Percentiles rank a stretch among this genome's conserved stretches.
Evolutionary conservation across 129 eudicot genomes (phyloP).

Genomic region (Arctium lappa): DNA sequence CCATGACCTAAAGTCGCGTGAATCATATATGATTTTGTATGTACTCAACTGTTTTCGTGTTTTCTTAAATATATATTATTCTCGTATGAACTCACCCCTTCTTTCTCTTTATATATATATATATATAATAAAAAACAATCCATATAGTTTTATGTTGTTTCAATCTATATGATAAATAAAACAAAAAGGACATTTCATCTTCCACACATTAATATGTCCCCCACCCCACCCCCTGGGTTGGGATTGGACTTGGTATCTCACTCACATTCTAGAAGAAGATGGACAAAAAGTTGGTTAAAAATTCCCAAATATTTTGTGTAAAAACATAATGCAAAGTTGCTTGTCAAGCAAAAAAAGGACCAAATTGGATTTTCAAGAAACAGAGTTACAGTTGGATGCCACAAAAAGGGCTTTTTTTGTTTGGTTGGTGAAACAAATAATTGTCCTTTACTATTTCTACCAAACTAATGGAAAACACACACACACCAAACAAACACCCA

Average conservation of each 20-base stretch:
- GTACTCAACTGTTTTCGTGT: no score
- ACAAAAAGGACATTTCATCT: conserved; percentile 24
- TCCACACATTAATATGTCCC: conserved; percentile 12
- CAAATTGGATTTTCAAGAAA: conserved; percentile 23
- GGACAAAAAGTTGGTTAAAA: conserved; percentile 8
- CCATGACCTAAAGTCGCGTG: no score
- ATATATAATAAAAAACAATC: neutral
- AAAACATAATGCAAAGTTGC: conserved; percentile 22
- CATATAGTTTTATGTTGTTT: neutral
- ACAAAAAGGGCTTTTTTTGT: conserved; percentile 16
- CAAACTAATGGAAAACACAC: conserved; percentile 21
- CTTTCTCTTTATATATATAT: no score
- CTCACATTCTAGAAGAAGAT: conserved; percentile 10
- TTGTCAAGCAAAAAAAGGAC: conserved; percentile 19
- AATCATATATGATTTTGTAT: no score
- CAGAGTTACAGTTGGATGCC: conserved; percentile 23
- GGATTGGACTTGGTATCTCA: conserved; percentile 5
- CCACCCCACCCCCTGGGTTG: neutral
- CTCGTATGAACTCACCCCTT: no score
- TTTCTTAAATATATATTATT: no score
- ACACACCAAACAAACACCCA: conserved; percentile 25
- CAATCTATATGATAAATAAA: conserved; percentile 3
- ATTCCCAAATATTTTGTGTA: neutral
- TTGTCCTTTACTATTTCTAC: conserved; percentile 19
- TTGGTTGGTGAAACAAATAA: conserved; percentile 30